These are phyloP conservation scores for Pseudogymnoascus sp. DNA, from an alignment of 2,329 filamentous ascomycete genomes.

Conservation along the genomic window DNA sequence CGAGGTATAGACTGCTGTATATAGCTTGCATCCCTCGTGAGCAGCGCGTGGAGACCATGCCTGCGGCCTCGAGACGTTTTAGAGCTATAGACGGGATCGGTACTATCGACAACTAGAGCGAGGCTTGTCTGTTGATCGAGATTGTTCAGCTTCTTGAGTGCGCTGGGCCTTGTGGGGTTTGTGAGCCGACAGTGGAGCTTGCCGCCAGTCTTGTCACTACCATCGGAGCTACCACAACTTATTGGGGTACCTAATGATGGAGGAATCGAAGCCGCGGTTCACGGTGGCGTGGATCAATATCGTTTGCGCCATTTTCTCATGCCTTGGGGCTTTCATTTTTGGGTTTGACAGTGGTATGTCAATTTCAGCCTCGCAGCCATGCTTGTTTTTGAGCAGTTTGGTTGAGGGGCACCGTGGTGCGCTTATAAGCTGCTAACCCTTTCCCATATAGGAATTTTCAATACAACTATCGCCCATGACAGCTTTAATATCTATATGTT, in stretches of 20 bases:
- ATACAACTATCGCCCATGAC: conserved; percentile 29
- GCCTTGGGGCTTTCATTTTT: conserved; percentile 4
- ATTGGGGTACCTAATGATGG: neutral
- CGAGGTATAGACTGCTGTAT: neutral
- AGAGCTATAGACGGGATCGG: neutral
- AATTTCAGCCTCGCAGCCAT: neutral
- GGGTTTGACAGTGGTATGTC: conserved; percentile 1
- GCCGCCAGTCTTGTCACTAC: neutral
- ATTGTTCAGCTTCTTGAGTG: neutral
- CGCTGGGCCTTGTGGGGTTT: neutral
- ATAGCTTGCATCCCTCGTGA: conserved; percentile 7
- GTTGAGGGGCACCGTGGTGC: neutral
- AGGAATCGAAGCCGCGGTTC: conserved; percentile 9
- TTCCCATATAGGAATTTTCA: conserved; percentile 23
- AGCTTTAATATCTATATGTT: conserved; percentile 30
- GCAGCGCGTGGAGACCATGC: neutral
- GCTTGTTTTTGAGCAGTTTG: neutral
- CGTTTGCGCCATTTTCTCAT: conserved; percentile 10
- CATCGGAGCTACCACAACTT: neutral
- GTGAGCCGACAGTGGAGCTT: neutral
- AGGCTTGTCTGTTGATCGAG: neutral
- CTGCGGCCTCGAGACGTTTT: neutral
- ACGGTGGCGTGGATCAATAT: conserved; percentile 11
- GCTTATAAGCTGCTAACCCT: neutral
- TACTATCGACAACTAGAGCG: neutral